Percentiles rank a stretch among this genome's conserved stretches.
Evolutionary conservation across 345 rosid species (phyloP).

Genomic region (Euphorbia tirucalli): DNA sequence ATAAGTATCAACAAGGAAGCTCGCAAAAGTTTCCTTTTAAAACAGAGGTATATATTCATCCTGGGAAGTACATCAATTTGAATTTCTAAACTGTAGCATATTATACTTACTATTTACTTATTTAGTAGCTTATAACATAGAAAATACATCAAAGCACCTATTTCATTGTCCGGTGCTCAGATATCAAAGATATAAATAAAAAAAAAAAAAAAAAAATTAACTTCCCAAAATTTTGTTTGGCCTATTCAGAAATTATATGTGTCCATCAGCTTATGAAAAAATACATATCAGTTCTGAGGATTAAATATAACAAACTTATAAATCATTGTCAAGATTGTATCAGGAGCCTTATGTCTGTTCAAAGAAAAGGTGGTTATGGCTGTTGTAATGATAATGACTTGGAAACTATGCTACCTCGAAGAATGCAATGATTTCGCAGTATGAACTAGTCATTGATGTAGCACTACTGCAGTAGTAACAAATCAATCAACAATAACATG

Average conservation of each 20-base stretch:
- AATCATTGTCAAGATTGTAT: neutral
- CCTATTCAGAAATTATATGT: neutral
- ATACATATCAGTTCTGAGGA: neutral
- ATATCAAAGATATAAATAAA: too few relatives aligned
- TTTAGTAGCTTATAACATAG: neutral
- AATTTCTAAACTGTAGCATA: neutral
- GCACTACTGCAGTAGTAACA: neutral
- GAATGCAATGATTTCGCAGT: neutral
- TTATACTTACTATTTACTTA: neutral
- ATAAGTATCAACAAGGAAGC: neutral
- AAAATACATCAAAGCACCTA: neutral
- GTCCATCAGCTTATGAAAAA: neutral
- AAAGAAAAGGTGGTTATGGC: neutral
- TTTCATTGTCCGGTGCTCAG: too few relatives aligned
- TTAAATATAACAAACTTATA: neutral
- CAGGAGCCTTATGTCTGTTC: neutral
- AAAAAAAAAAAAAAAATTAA: neutral
- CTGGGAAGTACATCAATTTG: neutral
- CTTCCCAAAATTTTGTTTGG: neutral
- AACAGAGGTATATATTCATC: neutral
- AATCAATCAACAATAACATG: neutral
- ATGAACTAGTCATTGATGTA: neutral
- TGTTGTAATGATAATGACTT: neutral
- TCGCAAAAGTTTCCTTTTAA: neutral
- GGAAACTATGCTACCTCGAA: constrained; percentile 1